Evolutionary conservation across 805 yeast species (phyloP).

Genomic region (Kluyveromyces lactis): DNA sequence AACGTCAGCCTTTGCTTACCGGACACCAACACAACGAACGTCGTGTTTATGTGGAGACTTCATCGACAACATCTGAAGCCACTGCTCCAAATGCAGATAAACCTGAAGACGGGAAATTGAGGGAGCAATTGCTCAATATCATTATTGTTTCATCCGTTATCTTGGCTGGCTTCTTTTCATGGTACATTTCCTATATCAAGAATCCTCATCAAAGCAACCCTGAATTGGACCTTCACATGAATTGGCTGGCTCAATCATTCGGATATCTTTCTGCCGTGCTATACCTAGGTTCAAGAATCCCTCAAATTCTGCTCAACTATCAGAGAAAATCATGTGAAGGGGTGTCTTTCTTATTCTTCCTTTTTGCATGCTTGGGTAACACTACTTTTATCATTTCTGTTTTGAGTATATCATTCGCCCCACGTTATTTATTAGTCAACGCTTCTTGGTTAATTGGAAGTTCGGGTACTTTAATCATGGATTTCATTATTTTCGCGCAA

Average conservation of each 20-base stretch:
- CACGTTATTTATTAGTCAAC: constrained; percentile 67
- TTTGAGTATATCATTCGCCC: constrained; percentile 61
- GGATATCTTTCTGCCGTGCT: constrained; percentile 72
- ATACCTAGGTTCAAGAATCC: constrained; percentile 82
- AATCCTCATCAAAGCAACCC: constrained; percentile 30
- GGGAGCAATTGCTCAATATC: constrained; percentile 23
- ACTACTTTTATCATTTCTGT: constrained; percentile 84
- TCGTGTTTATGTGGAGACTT: constrained; percentile 5
- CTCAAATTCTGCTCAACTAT: constrained; percentile 81
- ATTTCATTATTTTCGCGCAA: constrained; percentile 76
- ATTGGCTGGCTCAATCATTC: constrained; percentile 74
- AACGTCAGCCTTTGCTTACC: constrained; percentile 23
- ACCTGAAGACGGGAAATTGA: constrained; percentile 14
- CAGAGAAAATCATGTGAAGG: constrained; percentile 92
- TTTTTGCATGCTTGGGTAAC: constrained; percentile 93
- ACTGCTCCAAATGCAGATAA: constrained; percentile 8
- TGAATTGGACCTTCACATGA: constrained; percentile 47
- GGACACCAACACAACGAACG: constrained; percentile 4
- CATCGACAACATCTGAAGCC: constrained; percentile 7
- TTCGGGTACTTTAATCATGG: constrained; percentile 76
- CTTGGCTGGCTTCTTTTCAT: constrained; percentile 76
- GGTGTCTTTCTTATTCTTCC: constrained; percentile 82
- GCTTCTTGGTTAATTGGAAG: constrained; percentile 92
- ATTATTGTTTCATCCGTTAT: constrained; percentile 62
- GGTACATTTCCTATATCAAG: constrained; percentile 59